Conservation (phyloP, 2,329 filamentous ascomycete genomes). For the Exophiala calicioides region DNA sequence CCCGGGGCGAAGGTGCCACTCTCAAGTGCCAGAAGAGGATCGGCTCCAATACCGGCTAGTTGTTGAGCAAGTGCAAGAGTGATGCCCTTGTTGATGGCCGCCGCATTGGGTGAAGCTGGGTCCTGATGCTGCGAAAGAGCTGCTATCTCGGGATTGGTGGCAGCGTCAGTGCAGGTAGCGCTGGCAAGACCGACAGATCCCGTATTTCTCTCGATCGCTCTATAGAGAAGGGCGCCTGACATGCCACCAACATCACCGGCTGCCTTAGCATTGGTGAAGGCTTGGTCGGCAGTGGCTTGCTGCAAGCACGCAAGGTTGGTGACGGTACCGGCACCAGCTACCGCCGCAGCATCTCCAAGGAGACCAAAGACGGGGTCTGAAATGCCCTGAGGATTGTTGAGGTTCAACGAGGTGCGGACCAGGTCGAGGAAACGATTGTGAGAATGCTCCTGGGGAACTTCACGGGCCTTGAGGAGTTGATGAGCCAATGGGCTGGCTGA, state of each 20-base stretch:
- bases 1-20: constrained; percentile 67
- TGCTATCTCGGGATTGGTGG: constrained; percentile 67
- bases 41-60: constrained; percentile 62
- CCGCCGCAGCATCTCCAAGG: constrained; percentile 55
- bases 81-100: constrained; percentile 61
- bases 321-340: constrained; percentile 49
- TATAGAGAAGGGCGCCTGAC: constrained; percentile 56
- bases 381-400: constrained; percentile 53
- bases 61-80: constrained; percentile 61
- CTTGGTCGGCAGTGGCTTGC: constrained; percentile 58
- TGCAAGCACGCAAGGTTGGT: constrained; percentile 60
- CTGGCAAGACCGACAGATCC: constrained; percentile 58
- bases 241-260: constrained; percentile 55
- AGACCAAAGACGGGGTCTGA: constrained; percentile 54
- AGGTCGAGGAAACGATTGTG: constrained; percentile 53
- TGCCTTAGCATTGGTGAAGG: constrained; percentile 61
- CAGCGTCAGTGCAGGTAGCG: constrained; percentile 56
- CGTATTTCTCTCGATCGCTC: constrained; percentile 62
- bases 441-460: constrained; percentile 60
- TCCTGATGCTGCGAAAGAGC: constrained; percentile 68
- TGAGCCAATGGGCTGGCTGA: constrained; percentile 9
- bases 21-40: constrained; percentile 63
- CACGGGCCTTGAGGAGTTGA: constrained; percentile 37
- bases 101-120: constrained; percentile 60
- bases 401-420: constrained; percentile 46